Conservation (phyloP, 768 basidiomycete species). For the Trametes maxima region DNA sequence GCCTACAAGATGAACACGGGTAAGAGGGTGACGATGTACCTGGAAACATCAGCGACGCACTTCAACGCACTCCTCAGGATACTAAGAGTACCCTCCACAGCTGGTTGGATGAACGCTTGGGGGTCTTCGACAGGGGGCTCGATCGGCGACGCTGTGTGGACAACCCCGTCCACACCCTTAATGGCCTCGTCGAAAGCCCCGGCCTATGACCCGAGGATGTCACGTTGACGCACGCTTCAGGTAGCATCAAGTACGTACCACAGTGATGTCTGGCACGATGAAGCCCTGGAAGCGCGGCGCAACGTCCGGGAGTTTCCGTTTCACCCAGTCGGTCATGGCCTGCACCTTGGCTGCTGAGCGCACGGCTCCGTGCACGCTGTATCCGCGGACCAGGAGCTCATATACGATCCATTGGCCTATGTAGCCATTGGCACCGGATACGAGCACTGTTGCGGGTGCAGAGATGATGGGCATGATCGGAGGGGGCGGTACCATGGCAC, state of each 20-base stretch:
- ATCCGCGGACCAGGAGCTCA: constrained; percentile 58
- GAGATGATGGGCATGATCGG: constrained; percentile 35
- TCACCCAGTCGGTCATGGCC: constrained; percentile 52
- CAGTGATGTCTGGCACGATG: constrained; percentile 5
- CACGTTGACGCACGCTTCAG: too few species aligned
- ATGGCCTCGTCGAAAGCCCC: constrained; percentile 80
- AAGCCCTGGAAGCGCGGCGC: background rate
- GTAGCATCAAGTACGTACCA: background rate
- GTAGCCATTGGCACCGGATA: constrained; percentile 59
- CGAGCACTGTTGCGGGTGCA: constrained; percentile 42
- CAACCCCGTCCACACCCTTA: constrained; percentile 69
- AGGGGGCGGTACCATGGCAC: background rate
- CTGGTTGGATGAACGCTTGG: constrained; percentile 63
- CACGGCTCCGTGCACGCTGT: constrained; percentile 61
- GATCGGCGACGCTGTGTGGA: constrained; percentile 68
- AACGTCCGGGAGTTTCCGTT: background rate
- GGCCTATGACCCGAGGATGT: constrained; percentile 35
- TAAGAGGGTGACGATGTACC: background rate
- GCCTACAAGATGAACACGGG: background rate
- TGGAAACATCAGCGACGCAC: constrained; percentile 36
- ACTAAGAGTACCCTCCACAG: constrained; percentile 68
- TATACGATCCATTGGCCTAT: constrained; percentile 58
- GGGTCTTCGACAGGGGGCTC: constrained; percentile 45
- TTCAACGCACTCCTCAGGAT: constrained; percentile 65
- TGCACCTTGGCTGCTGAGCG: constrained; percentile 58